Evolutionary conservation across 2,329 filamentous ascomycete species (phyloP), one percentile per base, ranked within the genome.

Genomic region (Phoma sp.): DNA sequence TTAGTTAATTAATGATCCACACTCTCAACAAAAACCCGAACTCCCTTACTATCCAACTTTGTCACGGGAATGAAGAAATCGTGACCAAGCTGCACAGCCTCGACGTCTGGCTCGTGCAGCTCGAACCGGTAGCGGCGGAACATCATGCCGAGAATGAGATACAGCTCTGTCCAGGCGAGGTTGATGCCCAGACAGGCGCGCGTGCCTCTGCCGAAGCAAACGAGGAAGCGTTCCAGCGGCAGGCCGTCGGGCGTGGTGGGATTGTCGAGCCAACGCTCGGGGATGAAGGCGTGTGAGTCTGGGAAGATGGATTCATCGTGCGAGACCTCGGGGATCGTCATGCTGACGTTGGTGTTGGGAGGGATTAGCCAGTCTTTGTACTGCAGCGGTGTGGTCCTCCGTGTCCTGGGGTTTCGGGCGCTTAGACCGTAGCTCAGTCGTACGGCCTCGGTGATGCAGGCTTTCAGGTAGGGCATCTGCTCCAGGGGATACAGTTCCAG

Each of bases 111-210:
- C 43, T 75, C 70, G 25, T 65, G 61, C 17, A 75, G 55, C 32
- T 73, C 68, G 24, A 73, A 73, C 24, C 57, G 60, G 49, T 62
- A 75, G 6, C 70, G 55, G 1, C 71, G 58, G 41, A 74, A 74
- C 67, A 75, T 64, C 61, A 68, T 71, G 10, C 65, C 72, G 0
- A 74, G 58, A 0, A 67, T 70, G 1, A 74, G 54, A 38, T 74
- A 74, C 33, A 75, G 51, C 47, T 75, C 72, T 0, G 65, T 68
- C 59, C 68, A 72, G 0, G 73, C 73, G 0, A 75, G 60, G n/a
- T 75, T 76, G 10, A 78, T 70, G 0, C 79, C 78, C 12, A 81
- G 60, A 57, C 79, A 81, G 10, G 64, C 63, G 13, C 79, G 65
- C 4, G 74, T 74, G 0, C 80, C 80, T 33, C 74, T 74, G 2